Percentiles rank a stretch among this genome's conserved stretches.
These are phyloP conservation scores for Wickerhamiella shivajii DNA, from an alignment of 805 yeast species.

Conservation along the genomic window DNA sequence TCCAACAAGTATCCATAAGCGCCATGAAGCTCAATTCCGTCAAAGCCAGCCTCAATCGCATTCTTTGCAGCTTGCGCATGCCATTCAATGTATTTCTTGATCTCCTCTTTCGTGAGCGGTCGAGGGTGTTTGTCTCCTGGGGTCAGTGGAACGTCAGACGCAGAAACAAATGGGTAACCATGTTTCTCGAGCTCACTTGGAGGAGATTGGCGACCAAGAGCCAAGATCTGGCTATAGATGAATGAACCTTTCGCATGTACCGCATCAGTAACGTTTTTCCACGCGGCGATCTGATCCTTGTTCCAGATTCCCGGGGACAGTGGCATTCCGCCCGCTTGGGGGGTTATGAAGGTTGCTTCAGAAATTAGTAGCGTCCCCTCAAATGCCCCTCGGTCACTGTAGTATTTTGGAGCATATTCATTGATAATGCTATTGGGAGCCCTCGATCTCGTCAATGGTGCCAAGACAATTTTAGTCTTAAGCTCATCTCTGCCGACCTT, in stretches of 20 bases:
- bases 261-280: constrained; percentile 29
- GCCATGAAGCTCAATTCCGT: constrained; percentile 50
- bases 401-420: constrained; percentile 35
- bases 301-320: constrained; percentile 21
- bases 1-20: constrained; percentile 49
- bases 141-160: constrained; percentile 24
- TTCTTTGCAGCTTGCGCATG: constrained; percentile 36
- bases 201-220: constrained; percentile 32
- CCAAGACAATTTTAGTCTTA: constrained; percentile 29
- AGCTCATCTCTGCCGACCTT: constrained; percentile 24
- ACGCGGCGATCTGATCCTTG: constrained; percentile 21
- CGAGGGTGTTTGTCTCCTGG: constrained; percentile 10
- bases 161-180: constrained; percentile 28
- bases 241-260: constrained; percentile 32
- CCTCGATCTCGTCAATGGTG: constrained; percentile 39
- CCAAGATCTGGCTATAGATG: constrained; percentile 33
- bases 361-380: constrained; percentile 45
- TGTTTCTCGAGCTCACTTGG: constrained; percentile 27
- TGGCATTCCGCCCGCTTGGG: constrained; percentile 26
- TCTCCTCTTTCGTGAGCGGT: constrained; percentile 27
- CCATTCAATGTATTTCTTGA: constrained; percentile 29
- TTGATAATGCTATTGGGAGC: constrained; percentile 25
- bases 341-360: constrained; percentile 40
- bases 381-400: constrained; percentile 37
- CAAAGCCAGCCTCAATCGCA: constrained; percentile 42